A percentile compares a stretch with the other conserved stretches of the same genome.
Conservation (phyloP, 345 rosid species). For the Litchi chinensis region DNA sequence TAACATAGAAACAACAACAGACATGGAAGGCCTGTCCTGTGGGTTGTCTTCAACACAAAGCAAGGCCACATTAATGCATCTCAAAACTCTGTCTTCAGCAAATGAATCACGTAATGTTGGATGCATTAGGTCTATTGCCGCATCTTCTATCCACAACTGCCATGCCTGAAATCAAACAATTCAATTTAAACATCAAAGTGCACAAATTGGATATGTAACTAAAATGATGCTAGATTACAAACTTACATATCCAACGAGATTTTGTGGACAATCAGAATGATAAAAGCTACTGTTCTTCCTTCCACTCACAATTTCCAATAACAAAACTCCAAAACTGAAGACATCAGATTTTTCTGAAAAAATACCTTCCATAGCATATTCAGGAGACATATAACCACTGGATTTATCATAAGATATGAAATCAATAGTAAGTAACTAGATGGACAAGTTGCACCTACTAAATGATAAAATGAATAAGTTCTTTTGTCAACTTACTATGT, state of each 20-base stretch:
- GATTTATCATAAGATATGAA: constrained; percentile 2
- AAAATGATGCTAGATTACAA: neutral
- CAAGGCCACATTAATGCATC: constrained; percentile 17
- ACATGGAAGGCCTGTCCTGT: neutral
- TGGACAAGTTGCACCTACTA: neutral
- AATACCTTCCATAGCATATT: constrained; percentile 23
- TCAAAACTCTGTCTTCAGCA: constrained; percentile 1
- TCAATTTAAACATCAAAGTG: neutral
- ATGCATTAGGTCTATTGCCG: constrained; percentile 6
- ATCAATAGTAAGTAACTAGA: neutral
- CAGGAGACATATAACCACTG: constrained; percentile 28
- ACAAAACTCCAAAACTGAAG: constrained; percentile 23
- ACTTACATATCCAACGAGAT: constrained; percentile 28
- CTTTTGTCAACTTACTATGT: constrained; percentile 12
- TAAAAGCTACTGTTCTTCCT: constrained; percentile 7
- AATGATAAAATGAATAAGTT: neutral
- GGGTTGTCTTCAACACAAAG: constrained; percentile 9
- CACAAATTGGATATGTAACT: neutral
- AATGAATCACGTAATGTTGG: neutral
- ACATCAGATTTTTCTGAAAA: constrained; percentile 27
- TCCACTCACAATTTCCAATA: constrained; percentile 24
- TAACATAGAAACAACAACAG: neutral
- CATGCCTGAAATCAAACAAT: constrained; percentile 16
- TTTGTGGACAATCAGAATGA: neutral
- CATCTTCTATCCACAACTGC: constrained; percentile 21